Percentiles rank a stretch among this genome's conserved stretches.
phyloP scores from a whole-genome alignment of 1,284 basidiomycete genomes.

The Trichosporon faecale region DNA sequence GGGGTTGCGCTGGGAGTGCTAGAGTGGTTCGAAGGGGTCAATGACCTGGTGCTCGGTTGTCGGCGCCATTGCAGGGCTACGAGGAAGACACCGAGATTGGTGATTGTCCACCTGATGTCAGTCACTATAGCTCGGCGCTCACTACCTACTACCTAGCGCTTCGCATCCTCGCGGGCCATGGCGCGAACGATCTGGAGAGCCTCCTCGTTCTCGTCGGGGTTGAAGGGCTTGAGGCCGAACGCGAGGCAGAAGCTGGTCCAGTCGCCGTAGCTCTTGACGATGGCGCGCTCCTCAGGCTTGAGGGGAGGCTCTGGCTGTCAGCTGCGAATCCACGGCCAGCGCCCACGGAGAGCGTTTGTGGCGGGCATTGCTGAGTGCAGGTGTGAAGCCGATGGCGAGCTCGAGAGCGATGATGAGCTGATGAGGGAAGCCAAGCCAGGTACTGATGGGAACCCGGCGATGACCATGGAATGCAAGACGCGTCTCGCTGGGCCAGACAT shows the following conservation, averaged over 20 bases:
- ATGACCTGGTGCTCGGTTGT: not conserved
- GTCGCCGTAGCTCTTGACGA: conserved; percentile 27
- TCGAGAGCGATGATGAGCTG: not conserved
- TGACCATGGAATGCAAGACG: not conserved
- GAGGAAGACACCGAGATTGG: conserved; percentile 3
- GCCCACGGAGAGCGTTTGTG: conserved; percentile 2
- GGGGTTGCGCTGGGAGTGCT: no score
- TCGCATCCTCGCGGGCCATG: conserved; percentile 5
- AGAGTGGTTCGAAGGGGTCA: no score
- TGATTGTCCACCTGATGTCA: not conserved
- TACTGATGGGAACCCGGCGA: not conserved
- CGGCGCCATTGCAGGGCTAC: not conserved
- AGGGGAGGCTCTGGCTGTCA: not conserved
- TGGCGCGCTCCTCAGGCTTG: conserved; percentile 13
- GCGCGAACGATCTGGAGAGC: conserved; percentile 13
- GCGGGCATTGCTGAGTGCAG: not conserved
- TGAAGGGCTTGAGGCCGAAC: conserved; percentile 27
- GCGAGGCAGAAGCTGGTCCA: conserved; percentile 29
- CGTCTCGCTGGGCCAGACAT: not conserved
- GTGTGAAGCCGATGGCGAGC: not conserved
- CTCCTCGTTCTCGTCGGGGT: conserved; percentile 26
- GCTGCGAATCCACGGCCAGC: not conserved
- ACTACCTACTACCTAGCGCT: not conserved
- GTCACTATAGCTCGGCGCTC: not conserved
- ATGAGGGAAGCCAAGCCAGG: not conserved